Base-by-base conservation (phyloP, 805 yeast genomes). In the Candida taoyuanica region DNA sequence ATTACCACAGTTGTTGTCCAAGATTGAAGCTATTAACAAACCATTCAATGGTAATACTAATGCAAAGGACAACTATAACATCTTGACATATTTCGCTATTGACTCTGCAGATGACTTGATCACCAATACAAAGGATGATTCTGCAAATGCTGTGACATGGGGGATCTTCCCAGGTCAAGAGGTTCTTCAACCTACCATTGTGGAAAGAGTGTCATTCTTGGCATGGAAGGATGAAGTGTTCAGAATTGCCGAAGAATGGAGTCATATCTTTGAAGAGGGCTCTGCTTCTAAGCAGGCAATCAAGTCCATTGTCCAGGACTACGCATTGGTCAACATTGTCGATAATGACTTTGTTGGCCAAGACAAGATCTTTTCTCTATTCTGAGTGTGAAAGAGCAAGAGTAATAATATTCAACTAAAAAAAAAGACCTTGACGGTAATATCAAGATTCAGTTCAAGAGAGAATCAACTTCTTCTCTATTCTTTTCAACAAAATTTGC, bases 141-240 rank as follows among this genome's bases (percentile, higher is more conserved):
- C 67, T 26, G 88, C 94, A 47, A 89, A 86, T 56, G 96, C 98
- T 7, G 97, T 91, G 40, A 91, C 98, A 15, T 91, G 98, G 98
- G 98, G 98, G 47, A 87, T 89, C 39, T 88, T 86, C 77, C 97
- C 98, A 19, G 96, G 96, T 27, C 83, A 82, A 56, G 97, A 91
- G 64, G 84, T 91, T 37, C 71, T 86, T 47, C 98, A 91, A 65
- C 97, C 98, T 36, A 91, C 98, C 0, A 87, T 91, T 58, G 97
- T 91, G 16, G 98, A 91, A 60, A 82, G 80, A 55, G 78, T 81
- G 27, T 86, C 96, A 3, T 91, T 91, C 63, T 67, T 89, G 52
- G 98, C 98, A 12, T 91, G 98, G 98, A 89, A 87, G 60, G 96
- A 91, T 59, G 98, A 91, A 62, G 91, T 91, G 28, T 91, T 73